Evolutionary conservation across 139 green algal genomes (phyloP), one percentile per base, ranked within the genome.

Genomic region (Coccomyxa sp.): DNA sequence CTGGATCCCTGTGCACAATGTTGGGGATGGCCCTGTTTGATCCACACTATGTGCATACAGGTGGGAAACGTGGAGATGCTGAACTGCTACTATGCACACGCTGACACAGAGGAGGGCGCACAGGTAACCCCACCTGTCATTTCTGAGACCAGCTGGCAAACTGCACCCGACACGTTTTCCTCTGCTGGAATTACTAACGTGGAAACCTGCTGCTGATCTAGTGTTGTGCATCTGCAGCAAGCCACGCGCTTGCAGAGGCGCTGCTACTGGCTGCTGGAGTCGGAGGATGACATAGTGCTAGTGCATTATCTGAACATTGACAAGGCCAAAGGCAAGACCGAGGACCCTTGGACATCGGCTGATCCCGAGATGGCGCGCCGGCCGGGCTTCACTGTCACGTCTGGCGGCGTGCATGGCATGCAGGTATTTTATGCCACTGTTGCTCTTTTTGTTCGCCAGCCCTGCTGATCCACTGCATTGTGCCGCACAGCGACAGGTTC

Each of bases 81-180:
- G 18, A 96, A 96, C 78, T 96, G 92, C 86, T 96, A 96, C 81
- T 96, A 95, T 81, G 90, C 93, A 0, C 93, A 95, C 58, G 83
- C 85, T 23, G 89, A 93, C 27, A 67, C 82, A 74, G 79, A 87
- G 25, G 87, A 91, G 28, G 76, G 83, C 28, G 80, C 89, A 60
- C 86, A 91, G 82, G 83, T 87, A 57, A 32, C 58, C 38, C 38
- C 38, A 51, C 38, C 38, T 67, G 38, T 14, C n/a, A 28, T 17
- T 74, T 45, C 51, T 82, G 15, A 32, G 51, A 25, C n/a, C 12
- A 68, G 10, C 13, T 58, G 18, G 27, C 51, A 57, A 76, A 9
- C 67, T 76, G 67, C 67, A 76, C 38, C 38, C 7, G 38, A 7
- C 38, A 51, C 38, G 7, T 51, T 76, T 76, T n/a, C 23, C 27